phyloP scores from a whole-genome alignment of 495 filamentous ascomycete genomes.

The Talaromyces ruber region DNA sequence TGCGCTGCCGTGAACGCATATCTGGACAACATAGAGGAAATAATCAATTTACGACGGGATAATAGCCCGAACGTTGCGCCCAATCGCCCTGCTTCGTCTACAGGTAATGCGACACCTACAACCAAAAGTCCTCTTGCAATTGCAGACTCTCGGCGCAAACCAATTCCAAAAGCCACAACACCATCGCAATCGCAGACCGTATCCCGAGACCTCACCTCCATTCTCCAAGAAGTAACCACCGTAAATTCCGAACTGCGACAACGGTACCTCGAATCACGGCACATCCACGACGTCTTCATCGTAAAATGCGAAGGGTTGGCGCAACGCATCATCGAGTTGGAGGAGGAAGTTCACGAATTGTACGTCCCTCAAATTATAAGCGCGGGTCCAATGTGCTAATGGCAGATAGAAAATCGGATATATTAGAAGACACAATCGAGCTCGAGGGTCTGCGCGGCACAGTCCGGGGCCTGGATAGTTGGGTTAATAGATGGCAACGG shows the following conservation, averaged over 20 bases:
- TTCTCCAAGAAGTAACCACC: conserved; percentile 18
- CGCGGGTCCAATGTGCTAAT: neutral
- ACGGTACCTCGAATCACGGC: conserved; percentile 22
- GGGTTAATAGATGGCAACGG: conserved; percentile 20
- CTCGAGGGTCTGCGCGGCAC: conserved; percentile 30
- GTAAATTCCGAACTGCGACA: conserved; percentile 20
- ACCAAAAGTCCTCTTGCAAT: neutral
- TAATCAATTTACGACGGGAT: conserved; percentile 17
- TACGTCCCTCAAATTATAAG: conserved; percentile 9
- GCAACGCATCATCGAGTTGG: conserved; percentile 18
- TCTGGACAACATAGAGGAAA: conserved; percentile 22
- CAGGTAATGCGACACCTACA: neutral
- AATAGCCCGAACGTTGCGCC: conserved; percentile 13
- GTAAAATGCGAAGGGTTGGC: conserved; percentile 18
- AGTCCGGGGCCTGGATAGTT: conserved; percentile 24
- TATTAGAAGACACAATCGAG: conserved; percentile 25
- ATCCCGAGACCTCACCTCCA: conserved; percentile 8
- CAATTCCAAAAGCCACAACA: neutral
- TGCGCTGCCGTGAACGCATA: conserved; percentile 17
- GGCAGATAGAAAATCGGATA: conserved; percentile 19
- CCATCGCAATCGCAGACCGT: neutral
- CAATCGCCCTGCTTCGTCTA: conserved; percentile 8
- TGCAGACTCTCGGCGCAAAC: neutral
- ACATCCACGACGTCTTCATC: conserved; percentile 25
- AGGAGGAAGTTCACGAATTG: conserved; percentile 25